Percentiles rank a stretch among this genome's conserved stretches.
phyloP scores from a whole-genome alignment of 2,329 filamentous ascomycete genomes.

The Seiridium cupressi region DNA sequence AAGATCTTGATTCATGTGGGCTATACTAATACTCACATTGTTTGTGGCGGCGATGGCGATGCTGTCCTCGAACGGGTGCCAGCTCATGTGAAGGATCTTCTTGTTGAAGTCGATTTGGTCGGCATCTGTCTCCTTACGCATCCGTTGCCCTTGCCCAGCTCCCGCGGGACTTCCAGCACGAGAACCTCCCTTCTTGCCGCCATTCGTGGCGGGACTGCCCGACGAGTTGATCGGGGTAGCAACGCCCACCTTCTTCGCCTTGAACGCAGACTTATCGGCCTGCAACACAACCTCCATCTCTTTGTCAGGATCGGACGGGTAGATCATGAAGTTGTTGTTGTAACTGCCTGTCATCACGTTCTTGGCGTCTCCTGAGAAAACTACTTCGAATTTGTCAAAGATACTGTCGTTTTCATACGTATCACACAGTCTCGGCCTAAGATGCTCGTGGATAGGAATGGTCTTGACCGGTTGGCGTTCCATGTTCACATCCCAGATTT shows the following conservation, averaged over 20 bases:
- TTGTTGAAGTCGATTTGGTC: slow-evolving; percentile 99
- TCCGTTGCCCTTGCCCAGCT: slow-evolving; percentile 79
- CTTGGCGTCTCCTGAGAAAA: slow-evolving; percentile 96
- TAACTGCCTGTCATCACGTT: slow-evolving; percentile 99
- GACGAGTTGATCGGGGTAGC: slow-evolving; percentile 92
- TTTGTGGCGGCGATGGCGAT: slow-evolving; percentile 99
- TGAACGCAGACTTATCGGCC: slow-evolving; percentile 98
- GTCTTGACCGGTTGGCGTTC: slow-evolving; percentile 96
- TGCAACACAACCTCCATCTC: slow-evolving; percentile 97
- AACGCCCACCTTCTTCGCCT: slow-evolving; percentile 98
- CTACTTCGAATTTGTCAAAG: slow-evolving; percentile 99
- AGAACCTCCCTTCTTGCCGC: slow-evolving; percentile 83
- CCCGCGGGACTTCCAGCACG: slow-evolving; percentile 84
- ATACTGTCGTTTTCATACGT: slow-evolving; percentile 99
- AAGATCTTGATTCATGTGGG: neutral
- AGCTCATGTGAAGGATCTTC: slow-evolving; percentile 99
- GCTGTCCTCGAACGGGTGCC: slow-evolving; percentile 99
- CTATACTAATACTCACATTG: slow-evolving; percentile 69
- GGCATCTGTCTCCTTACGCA: slow-evolving; percentile 98
- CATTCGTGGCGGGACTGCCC: slow-evolving; percentile 69
- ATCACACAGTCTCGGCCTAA: slow-evolving; percentile 90
- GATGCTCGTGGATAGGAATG: slow-evolving; percentile 96
- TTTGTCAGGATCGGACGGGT: slow-evolving; percentile 91
- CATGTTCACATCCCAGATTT: slow-evolving; percentile 99
- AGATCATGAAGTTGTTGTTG: slow-evolving; percentile 99